Evolutionary conservation across 2,329 filamentous ascomycete genomes (phyloP).

Genomic region (Penicillium verrucosum): DNA sequence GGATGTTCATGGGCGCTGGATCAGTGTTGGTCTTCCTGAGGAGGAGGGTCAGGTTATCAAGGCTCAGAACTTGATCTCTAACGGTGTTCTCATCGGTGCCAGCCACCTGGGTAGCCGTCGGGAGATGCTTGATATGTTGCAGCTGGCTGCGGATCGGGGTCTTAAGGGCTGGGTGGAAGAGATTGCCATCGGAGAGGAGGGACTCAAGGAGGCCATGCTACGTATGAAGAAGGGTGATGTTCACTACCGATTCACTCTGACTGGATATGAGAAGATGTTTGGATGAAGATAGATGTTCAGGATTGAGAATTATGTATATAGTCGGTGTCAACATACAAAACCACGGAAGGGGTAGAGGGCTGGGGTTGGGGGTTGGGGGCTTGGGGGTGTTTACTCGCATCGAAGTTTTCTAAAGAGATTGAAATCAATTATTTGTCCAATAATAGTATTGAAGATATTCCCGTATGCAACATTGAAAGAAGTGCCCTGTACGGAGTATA

Average conservation of each 20-base stretch:
- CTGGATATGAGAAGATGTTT: constrained; percentile 43
- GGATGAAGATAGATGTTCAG: constrained; percentile 5
- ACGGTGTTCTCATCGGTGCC: constrained; percentile 68
- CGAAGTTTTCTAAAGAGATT: not conserved
- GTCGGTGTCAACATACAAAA: not conserved
- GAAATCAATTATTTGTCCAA: not conserved
- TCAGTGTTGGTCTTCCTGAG: constrained; percentile 76
- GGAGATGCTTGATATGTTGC: constrained; percentile 69
- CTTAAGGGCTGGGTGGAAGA: constrained; percentile 67
- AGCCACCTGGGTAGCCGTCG: constrained; percentile 68
- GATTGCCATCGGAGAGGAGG: constrained; percentile 68
- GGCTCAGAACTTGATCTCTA: constrained; percentile 70
- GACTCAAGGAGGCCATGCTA: constrained; percentile 66
- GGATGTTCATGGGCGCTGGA: constrained; percentile 77
- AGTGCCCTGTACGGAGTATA: too few relatives aligned
- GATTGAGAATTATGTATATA: not conserved
- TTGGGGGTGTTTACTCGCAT: not conserved
- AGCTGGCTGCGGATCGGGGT: constrained; percentile 66
- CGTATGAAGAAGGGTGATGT: constrained; percentile 69
- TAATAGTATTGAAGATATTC: not conserved
- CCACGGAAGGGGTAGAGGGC: not conserved
- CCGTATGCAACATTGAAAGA: not conserved
- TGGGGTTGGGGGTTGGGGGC: not conserved
- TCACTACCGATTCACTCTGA: constrained; percentile 68
- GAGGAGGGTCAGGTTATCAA: constrained; percentile 68